Base-by-base conservation (phyloP, 2,329 filamentous ascomycete genomes). In the Fusarium cicatricum region DNA sequence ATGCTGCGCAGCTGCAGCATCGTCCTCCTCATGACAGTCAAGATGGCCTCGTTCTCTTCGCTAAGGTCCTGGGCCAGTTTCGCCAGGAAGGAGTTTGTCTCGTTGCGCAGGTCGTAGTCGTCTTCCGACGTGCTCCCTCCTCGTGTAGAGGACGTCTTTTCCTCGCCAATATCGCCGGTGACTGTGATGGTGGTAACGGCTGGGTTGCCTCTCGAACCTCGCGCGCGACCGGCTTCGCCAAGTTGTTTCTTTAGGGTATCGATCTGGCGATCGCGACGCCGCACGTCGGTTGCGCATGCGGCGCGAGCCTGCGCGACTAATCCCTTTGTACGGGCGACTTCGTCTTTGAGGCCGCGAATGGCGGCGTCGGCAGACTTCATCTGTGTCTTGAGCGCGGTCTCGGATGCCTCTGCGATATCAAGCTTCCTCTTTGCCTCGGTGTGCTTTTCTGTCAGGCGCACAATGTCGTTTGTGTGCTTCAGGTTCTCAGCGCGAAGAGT, bases 21-120 rank as follows among this genome's bases (percentile, higher is more conserved):
- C 0, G 92, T 91, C 44, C 84, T 85, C 46, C 87, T 81, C 44
- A 96, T 82, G 26, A 97, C 80, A 2, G 79, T 80, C 32, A 96
- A 85, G 11, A 98, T 76, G 5, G 85, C 84, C 70, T 97, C 93
- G 68, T 99, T 99, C 74, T 99, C 95, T 64, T 96, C 91, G 69
- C 92, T 95, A 53, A 98, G 78, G 33, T 86, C 87, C 71, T 90
- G 90, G 26, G 91, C 93, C 54, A 97, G 78, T 69, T 90, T 88
- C 0, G 93, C 95, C 52, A 99, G 78, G 70, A 97, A 97, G 43
- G 92, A 88, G 41, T 94, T 97, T 5, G 94, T 96, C 76, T 98
- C 95, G 71, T 89, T 86, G 67, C 88, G 88, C 57, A 98, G 77
- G 65, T 86, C 90, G 74, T 94, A 85, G 77, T 85, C 71, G 75